phyloP scores from a whole-genome alignment of 768 basidiomycete species.

The Russula lepida region DNA sequence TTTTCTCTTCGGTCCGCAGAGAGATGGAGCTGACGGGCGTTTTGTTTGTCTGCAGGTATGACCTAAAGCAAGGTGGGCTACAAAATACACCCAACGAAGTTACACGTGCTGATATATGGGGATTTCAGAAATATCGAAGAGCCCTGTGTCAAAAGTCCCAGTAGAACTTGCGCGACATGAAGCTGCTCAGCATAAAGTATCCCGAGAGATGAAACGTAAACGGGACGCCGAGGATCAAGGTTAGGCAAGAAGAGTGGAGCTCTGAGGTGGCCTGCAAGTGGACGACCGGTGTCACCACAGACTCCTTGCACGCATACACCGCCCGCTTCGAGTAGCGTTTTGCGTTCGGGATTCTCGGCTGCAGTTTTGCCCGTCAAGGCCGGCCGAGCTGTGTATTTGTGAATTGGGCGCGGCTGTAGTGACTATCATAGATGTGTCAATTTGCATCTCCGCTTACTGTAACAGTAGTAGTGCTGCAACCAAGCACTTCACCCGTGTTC shows the following conservation, averaged over 20 bases:
- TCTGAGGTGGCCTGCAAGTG: neutral
- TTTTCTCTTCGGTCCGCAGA: neutral
- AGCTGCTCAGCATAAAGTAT: conserved; percentile 82
- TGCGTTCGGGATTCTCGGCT: neutral
- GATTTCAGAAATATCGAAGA: conserved; percentile 78
- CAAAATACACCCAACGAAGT: neutral
- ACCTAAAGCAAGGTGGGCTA: conserved; percentile 78
- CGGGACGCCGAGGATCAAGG: conserved; percentile 69
- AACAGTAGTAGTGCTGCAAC: neutral
- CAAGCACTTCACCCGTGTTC: neutral
- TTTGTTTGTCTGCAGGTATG: conserved; percentile 55
- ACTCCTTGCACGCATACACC: neutral
- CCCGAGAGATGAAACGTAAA: conserved; percentile 93
- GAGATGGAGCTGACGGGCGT: conserved; percentile 6
- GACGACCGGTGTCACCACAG: neutral
- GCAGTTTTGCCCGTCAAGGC: neutral
- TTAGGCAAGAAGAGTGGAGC: conserved; percentile 2
- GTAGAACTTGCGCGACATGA: conserved; percentile 86
- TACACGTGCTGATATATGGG: neutral
- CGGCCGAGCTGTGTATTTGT: neutral
- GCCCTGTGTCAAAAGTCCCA: conserved; percentile 85
- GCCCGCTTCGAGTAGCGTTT: neutral
- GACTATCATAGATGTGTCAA: too few relatives aligned
- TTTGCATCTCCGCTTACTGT: too few relatives aligned
- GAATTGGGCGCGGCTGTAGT: neutral